Evolutionary conservation across 1,139 yeast genomes (phyloP).

Genomic region (Saccharomyces uvarum): DNA sequence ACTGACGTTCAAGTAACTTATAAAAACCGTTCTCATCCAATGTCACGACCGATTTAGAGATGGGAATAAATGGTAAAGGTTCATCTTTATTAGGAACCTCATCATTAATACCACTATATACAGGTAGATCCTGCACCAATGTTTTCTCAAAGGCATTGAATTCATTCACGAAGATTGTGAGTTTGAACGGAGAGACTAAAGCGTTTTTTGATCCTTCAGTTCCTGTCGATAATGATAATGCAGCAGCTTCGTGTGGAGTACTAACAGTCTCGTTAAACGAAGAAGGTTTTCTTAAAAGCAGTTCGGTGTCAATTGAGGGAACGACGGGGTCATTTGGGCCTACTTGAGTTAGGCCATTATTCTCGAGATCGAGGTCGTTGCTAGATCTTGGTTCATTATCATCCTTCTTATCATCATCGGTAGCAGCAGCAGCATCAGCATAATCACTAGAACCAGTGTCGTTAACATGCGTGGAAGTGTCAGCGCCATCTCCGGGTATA

Average conservation of each 20-base stretch:
- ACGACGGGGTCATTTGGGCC: background rate
- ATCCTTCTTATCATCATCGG: background rate
- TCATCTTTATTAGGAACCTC: slow-evolving; percentile 28
- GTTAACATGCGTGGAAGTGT: background rate
- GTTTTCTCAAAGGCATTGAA: slow-evolving; percentile 49
- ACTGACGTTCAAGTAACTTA: slow-evolving; percentile 50
- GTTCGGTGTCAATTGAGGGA: background rate
- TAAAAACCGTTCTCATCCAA: slow-evolving; percentile 58
- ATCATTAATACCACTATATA: slow-evolving; percentile 39
- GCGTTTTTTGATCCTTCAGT: slow-evolving; percentile 6
- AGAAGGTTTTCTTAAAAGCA: background rate
- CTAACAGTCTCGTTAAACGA: background rate
- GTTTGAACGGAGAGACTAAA: slow-evolving; percentile 45
- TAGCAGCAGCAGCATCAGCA: slow-evolving; percentile 1
- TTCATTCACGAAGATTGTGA: slow-evolving; percentile 45
- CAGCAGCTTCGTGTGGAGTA: background rate
- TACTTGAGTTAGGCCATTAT: background rate
- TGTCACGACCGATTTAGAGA: slow-evolving; percentile 58
- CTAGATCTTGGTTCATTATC: background rate
- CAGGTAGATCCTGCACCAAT: slow-evolving; percentile 47
- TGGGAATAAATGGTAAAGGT: slow-evolving; percentile 38
- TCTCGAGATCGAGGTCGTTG: background rate
- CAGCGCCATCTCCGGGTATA: background rate
- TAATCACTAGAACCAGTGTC: background rate
- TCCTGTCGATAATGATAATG: background rate